phyloP scores from a whole-genome alignment of 108 stramenopile species.

The Cyclotella sp. region DNA sequence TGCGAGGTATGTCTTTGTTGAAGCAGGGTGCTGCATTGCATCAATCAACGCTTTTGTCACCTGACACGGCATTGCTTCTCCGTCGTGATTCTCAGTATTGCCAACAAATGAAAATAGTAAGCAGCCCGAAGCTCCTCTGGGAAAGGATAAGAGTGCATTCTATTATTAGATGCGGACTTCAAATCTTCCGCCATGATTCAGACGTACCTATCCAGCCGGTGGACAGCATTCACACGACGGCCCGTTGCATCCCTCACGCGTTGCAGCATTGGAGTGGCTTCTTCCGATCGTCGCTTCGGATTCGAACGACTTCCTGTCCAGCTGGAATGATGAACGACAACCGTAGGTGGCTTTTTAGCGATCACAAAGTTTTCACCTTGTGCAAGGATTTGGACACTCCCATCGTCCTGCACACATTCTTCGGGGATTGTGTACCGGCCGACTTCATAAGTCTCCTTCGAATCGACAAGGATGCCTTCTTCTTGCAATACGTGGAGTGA shows the following conservation, averaged over 20 bases:
- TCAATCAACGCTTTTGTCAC: slow-evolving; percentile 52
- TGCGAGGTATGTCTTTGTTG: slow-evolving; percentile 56
- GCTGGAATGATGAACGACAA: slow-evolving; percentile 44
- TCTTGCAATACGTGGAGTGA: slow-evolving; percentile 59
- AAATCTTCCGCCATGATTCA: not conserved
- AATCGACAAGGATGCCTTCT: slow-evolving; percentile 64
- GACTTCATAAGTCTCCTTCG: slow-evolving; percentile 46
- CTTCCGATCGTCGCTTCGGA: slow-evolving; percentile 25
- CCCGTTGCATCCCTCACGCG: slow-evolving; percentile 48
- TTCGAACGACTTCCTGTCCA: slow-evolving; percentile 37
- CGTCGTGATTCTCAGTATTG: slow-evolving; percentile 8
- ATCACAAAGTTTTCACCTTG: slow-evolving; percentile 48
- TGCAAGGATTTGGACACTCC: slow-evolving; percentile 35
- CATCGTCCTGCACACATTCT: slow-evolving; percentile 16
- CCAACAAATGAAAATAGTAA: slow-evolving; percentile 51
- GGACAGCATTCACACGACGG: slow-evolving; percentile 54
- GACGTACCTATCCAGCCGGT: slow-evolving; percentile 51
- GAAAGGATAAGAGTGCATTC: not conserved
- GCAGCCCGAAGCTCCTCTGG: slow-evolving; percentile 50
- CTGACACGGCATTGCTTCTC: slow-evolving; percentile 28
- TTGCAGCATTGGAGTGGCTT: slow-evolving; percentile 54
- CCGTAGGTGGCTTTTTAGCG: slow-evolving; percentile 42
- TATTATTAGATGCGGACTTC: not conserved
- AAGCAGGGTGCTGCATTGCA: slow-evolving; percentile 50
- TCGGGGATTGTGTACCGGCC: slow-evolving; percentile 44